phyloP scores from a whole-genome alignment of 805 yeast species.

The Isabelozyma pseudorhagii region DNA sequence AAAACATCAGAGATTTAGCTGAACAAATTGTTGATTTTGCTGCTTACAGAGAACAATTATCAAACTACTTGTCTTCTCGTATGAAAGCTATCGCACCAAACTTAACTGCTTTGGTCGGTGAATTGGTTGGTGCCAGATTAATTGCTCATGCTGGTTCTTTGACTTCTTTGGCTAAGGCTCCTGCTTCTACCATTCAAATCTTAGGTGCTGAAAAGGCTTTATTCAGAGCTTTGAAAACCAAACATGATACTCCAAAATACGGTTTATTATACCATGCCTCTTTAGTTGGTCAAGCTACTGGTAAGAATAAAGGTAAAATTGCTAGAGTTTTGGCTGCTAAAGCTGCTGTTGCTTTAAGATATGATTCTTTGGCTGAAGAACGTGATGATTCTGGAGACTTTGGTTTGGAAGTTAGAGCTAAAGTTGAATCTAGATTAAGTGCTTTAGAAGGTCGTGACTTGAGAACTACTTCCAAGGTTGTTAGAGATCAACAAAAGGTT shows the following conservation, averaged over 20 bases:
- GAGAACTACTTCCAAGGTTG: slow-evolving; percentile 82
- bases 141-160: slow-evolving; percentile 97
- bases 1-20: slow-evolving; percentile 86
- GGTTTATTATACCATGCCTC: slow-evolving; percentile 97
- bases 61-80: slow-evolving; percentile 86
- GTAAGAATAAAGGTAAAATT: slow-evolving; percentile 97
- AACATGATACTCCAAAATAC: slow-evolving; percentile 97
- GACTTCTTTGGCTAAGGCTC: slow-evolving; percentile 93
- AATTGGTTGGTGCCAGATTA: slow-evolving; percentile 96
- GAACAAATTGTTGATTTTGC: slow-evolving; percentile 95
- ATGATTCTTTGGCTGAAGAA: slow-evolving; percentile 95
- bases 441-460: slow-evolving; percentile 95
- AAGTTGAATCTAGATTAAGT: slow-evolving; percentile 92
- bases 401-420: slow-evolving; percentile 87
- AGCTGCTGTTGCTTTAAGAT: slow-evolving; percentile 95
- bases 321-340: slow-evolving; percentile 98
- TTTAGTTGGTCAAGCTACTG: slow-evolving; percentile 95
- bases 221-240: slow-evolving; percentile 97
- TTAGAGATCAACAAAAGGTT: slow-evolving; percentile 80
- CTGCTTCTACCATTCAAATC: slow-evolving; percentile 97
- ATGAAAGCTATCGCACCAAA: slow-evolving; percentile 99
- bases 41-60: slow-evolving; percentile 92
- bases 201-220: slow-evolving; percentile 99
- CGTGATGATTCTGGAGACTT: slow-evolving; percentile 93
- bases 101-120: slow-evolving; percentile 92